Base-by-base conservation (phyloP, 768 basidiomycete genomes). In the Pholiota molesta region DNA sequence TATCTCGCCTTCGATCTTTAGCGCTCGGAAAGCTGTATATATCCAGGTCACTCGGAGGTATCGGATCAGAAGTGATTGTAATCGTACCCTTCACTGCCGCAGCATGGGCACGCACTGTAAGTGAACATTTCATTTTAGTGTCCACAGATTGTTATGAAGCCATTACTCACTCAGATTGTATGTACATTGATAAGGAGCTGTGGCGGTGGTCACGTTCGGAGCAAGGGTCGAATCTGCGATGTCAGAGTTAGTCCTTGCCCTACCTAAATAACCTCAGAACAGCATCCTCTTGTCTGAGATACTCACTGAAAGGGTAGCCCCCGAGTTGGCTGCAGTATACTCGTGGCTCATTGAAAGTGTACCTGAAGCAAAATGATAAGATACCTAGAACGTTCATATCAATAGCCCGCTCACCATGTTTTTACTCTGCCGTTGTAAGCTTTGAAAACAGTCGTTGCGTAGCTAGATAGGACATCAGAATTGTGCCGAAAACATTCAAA, bases 331-430 rank as follows among this genome's bases (percentile, higher is more conserved):
- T 62, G 62, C 80, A 82, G 61, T 73, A 81, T 1, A 81, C 79
- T 16, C 77, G 74, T 7, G 82, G 82, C 62, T 83, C 83, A 60
- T 83, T 83, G 73, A 84, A 83, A 1, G 83, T 84, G 67, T 81
- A 80, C 79, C 79, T 80, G 35, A 21, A n/a, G 35, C 21, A 54
- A 23, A n/a, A 29, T 60, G 14, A 42, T 47, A 23, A 37, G 17
- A 17, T 1, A 17, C 14, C 6, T 1, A 45, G n/a, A 8, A 37
- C 14, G 4, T 16, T 37, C 45, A 45, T 59, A 31, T 13, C 17
- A 57, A 11, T 11, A 9, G n/a, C 16, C 29, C 17, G 45, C 68
- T 11, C 33, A 78, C 80, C 81, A 84, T 47, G 80, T 83, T 60
- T 82, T 80, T 11, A 83, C 79, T 57, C 77, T 68, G 11, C 81